Base-by-base conservation (phyloP, 1,284 basidiomycete species). In the Kalmanozyma brasiliensis region DNA sequence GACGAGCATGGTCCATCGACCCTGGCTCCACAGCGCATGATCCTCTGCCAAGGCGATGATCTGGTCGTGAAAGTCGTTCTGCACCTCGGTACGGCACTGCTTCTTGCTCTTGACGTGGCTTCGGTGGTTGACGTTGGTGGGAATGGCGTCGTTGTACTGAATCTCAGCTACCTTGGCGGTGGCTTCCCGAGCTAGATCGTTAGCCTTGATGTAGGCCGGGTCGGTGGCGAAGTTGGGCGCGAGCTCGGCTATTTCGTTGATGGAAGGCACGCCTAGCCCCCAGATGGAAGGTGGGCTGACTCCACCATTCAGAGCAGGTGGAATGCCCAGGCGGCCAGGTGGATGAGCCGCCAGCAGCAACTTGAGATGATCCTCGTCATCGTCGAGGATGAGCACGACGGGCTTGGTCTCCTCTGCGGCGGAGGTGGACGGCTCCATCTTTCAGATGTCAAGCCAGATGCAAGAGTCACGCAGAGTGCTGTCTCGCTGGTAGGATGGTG, bases 1-100 rank as follows among this genome's bases (percentile, higher is more conserved):
- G 30, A 53, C 26, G 40, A 67, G 36, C 34, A 67, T 36, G 7
- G 64, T 67, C 64, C 64, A 67, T 14, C 37, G 43, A 19, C 64
- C 64, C 17, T 67, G 64, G 5, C 24, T 35, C 58, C 64, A 67
- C 9, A 61, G 45, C 23, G 52, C 48, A 40, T 61, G 52, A 1
- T 57, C 58, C 13, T 32, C 22, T 0, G 52, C 26, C 43, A 67
- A 36, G 22, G 43, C 35, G 35, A 60, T 48, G 41, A 61, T 52
- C n/a, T 61, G 42, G 6, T 61, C 48, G 46, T 61, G 64, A 11
- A 67, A 61, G 4, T 19, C 11, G 6, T 52, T 41, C 14, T 61
- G 64, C 14, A 67, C 52, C 17, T 56, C 38, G 34, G 48, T 56
- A 17, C 58, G 32, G 44, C 49, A 55, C n/a, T 57, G 49, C 41